Percentiles rank a stretch among this genome's conserved stretches.
Conservation (phyloP, 257 asterid genomes). For the Misopates orontium region DNA sequence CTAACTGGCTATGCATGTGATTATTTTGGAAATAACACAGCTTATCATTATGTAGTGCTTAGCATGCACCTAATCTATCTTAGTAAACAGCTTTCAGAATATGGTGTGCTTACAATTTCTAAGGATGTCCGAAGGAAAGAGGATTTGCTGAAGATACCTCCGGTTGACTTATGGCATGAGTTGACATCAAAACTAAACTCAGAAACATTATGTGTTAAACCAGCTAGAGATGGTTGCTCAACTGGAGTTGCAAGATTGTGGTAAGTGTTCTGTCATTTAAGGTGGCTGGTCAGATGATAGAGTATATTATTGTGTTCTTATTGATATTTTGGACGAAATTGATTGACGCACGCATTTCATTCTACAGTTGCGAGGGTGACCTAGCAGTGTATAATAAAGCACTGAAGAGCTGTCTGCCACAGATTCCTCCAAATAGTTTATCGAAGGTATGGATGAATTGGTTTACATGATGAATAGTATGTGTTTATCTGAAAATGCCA, state of each 20-base stretch:
- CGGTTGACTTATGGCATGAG: constrained; percentile 58
- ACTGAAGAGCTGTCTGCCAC: constrained; percentile 57
- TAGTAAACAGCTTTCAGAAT: constrained; percentile 54
- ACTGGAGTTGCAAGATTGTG: constrained; percentile 92
- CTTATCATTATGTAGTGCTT: not conserved
- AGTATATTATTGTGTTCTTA: not conserved
- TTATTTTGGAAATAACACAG: too few relatives aligned
- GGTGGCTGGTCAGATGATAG: not conserved
- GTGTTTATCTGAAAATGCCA: too few relatives aligned
- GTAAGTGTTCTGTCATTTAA: constrained; percentile 35
- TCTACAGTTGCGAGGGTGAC: constrained; percentile 63
- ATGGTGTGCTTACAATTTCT: constrained; percentile 74
- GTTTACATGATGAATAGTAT: too few relatives aligned
- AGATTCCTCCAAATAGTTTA: constrained; percentile 77
- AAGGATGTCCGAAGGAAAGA: constrained; percentile 64
- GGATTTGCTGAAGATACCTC: constrained; percentile 47
- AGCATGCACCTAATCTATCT: constrained; percentile 24
- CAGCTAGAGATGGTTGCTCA: constrained; percentile 93
- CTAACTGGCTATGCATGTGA: too few relatives aligned
- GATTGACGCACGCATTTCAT: constrained; percentile 21
- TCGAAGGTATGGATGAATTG: constrained; percentile 51
- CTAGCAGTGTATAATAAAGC: constrained; percentile 63
- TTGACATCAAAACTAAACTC: constrained; percentile 63
- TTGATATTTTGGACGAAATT: constrained; percentile 13
- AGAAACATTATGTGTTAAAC: constrained; percentile 73